Base-by-base conservation (phyloP, 2,329 filamentous ascomycete species). In the Stachybotrys chartarum region DNA sequence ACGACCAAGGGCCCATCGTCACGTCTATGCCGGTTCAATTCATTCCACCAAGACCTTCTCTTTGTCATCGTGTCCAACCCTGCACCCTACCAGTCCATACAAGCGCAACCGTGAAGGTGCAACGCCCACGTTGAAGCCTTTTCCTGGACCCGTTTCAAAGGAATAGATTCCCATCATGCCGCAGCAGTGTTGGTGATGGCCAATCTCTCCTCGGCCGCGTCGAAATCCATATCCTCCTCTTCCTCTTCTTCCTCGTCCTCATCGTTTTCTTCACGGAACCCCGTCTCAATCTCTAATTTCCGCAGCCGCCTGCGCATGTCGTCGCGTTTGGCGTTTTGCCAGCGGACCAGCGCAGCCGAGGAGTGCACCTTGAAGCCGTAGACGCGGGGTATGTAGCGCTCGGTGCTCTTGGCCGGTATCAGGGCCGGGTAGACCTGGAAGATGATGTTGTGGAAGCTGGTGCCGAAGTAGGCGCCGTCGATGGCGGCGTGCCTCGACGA, bases 321-420 rank as follows among this genome's bases (percentile, higher is more conserved):
- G 55, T 93, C 87, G 57, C 91, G 81, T 68, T 89, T 84, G 49
- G 79, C 80, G 67, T 90, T 86, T 74, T 99, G 94, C 94, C 94
- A 99, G 65, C 94, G 84, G 62, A 91, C 85, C 62, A 99, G 78
- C 3, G 93, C 87, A 1, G 94, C 93, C 16, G 88, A 83, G 5
- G 91, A 90, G 74, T 99, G 94, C 6, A 99, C 91, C 67, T 90
- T 91, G 80, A 99, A 99, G 39, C 94, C 94, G 71, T 94, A 99
- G 58, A 96, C 88, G 56, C 89, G 85, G 30, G 94, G 94, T 55
- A 93, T 83, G 73, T 97, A 97, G 62, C 94, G 84, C 60, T 91
- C 86, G 59, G 86, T 79, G 63, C 85, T 91, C 80, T 97, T 99
- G 62, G 85, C 78, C 3, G 94, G 94, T 53, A 95, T 85, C 63